These are phyloP conservation scores for Lodderomyces parapsilosis DNA, from an alignment of 1,139 yeast species.

Conservation along the genomic window DNA sequence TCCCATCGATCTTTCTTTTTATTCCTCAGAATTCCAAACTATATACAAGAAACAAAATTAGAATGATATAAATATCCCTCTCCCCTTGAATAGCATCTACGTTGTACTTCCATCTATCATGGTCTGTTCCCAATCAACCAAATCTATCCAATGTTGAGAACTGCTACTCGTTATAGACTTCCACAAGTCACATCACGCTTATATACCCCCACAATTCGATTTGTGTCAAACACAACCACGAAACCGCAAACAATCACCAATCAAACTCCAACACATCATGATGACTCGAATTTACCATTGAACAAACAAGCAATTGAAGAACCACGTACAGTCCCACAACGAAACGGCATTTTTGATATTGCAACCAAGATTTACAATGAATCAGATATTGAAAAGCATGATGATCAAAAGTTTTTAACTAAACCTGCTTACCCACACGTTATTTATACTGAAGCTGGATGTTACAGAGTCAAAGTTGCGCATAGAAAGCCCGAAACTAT, in stretches of 20 bases:
- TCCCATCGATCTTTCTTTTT: not conserved
- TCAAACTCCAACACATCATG: not conserved
- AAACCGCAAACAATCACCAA: not conserved
- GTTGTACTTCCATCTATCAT: not conserved
- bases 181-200: slow-evolving; percentile 1
- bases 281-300: slow-evolving; percentile 1
- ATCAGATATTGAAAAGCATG: slow-evolving; percentile 24
- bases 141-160: not conserved
- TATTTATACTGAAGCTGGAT: slow-evolving; percentile 41
- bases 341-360: slow-evolving; percentile 20
- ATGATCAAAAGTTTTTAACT: slow-evolving; percentile 32
- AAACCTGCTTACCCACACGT: slow-evolving; percentile 62
- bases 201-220: slow-evolving; percentile 1
- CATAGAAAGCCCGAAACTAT: slow-evolving; percentile 52
- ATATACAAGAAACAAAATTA: not conserved
- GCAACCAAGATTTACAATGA: slow-evolving; percentile 29
- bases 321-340: not conserved
- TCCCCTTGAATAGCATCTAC: not conserved
- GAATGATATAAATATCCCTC: not conserved
- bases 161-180: slow-evolving; percentile 1
- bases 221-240: slow-evolving; percentile 2
- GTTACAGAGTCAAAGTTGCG: slow-evolving; percentile 46
- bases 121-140: not conserved
- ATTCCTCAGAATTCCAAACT: not conserved
- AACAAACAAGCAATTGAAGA: not conserved